Conservation (phyloP, 2,329 filamentous ascomycete genomes). For the Cercospora berteroae region DNA sequence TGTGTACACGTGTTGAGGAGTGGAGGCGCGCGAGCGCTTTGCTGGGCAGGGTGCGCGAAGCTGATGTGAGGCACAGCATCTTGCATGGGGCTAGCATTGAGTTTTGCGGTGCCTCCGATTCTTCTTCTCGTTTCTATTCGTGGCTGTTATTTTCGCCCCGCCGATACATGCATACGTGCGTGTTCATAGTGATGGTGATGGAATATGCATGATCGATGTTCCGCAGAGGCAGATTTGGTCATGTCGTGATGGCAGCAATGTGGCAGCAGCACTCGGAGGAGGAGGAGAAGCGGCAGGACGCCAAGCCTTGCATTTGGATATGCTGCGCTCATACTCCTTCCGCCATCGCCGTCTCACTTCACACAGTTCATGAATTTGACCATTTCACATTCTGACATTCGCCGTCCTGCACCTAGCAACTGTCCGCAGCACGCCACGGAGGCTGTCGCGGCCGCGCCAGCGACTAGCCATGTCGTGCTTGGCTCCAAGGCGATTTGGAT, state of each 20-base stretch:
- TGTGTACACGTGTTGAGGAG: conserved; percentile 8
- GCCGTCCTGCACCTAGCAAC: background rate
- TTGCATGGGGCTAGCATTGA: conserved; percentile 2
- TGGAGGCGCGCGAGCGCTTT: conserved; percentile 2
- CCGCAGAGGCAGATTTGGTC: background rate
- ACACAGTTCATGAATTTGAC: background rate
- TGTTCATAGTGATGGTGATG: background rate
- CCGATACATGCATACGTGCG: background rate
- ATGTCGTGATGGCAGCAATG: background rate
- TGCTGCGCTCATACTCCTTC: background rate
- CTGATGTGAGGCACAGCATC: conserved; percentile 5
- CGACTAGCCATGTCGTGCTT: background rate
- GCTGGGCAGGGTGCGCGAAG: background rate
- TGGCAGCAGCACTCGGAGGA: background rate
- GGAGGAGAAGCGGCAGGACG: background rate
- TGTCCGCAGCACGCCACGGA: background rate
- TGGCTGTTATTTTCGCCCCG: background rate
- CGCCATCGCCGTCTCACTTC: background rate
- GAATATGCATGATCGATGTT: background rate
- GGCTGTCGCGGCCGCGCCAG: background rate
- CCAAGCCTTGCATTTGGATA: background rate
- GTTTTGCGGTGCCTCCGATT: conserved; percentile 1
- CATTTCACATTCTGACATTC: background rate
- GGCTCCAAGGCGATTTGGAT: background rate
- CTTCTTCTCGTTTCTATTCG: background rate